phyloP scores from a whole-genome alignment of 257 asterid species.

The Gentiana dahurica region DNA sequence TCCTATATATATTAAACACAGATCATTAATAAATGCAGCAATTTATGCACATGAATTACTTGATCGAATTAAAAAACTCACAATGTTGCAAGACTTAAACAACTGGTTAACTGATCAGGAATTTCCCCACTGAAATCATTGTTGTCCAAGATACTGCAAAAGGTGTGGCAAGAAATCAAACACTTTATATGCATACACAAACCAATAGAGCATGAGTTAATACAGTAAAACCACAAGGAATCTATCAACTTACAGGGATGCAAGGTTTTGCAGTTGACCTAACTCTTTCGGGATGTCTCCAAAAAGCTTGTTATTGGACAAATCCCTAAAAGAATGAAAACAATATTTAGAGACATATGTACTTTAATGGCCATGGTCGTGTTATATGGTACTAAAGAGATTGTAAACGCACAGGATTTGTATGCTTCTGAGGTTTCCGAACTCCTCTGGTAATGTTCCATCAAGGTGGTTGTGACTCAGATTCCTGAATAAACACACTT shows the following conservation, averaged over 20 bases:
- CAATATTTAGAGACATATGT: too few relatives aligned
- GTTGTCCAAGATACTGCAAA: slow-evolving; percentile 58
- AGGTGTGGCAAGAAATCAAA: background rate
- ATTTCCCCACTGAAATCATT: slow-evolving; percentile 63
- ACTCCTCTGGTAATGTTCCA: slow-evolving; percentile 71
- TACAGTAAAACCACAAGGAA: too few relatives aligned
- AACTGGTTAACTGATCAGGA: slow-evolving; percentile 68
- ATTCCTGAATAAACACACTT: slow-evolving; percentile 36
- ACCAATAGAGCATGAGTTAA: too few relatives aligned
- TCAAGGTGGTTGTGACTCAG: slow-evolving; percentile 58
- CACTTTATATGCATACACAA: too few relatives aligned
- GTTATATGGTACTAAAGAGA: background rate
- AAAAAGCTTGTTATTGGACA: slow-evolving; percentile 63
- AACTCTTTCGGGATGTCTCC: slow-evolving; percentile 67
- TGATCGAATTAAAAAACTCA: slow-evolving; percentile 23
- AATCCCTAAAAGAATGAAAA: slow-evolving; percentile 37
- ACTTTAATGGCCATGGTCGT: background rate
- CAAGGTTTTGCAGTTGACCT: slow-evolving; percentile 88
- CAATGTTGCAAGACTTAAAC: slow-evolving; percentile 79
- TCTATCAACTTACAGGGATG: slow-evolving; percentile 41
- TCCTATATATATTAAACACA: slow-evolving; percentile 30
- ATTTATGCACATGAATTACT: slow-evolving; percentile 3
- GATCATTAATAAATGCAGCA: slow-evolving; percentile 10
- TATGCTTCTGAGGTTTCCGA: slow-evolving; percentile 75
- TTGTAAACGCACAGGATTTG: slow-evolving; percentile 50